phyloP scores from a whole-genome alignment of 192 early-diverging fungal species.

The Lunasporangiospora selenospora region DNA sequence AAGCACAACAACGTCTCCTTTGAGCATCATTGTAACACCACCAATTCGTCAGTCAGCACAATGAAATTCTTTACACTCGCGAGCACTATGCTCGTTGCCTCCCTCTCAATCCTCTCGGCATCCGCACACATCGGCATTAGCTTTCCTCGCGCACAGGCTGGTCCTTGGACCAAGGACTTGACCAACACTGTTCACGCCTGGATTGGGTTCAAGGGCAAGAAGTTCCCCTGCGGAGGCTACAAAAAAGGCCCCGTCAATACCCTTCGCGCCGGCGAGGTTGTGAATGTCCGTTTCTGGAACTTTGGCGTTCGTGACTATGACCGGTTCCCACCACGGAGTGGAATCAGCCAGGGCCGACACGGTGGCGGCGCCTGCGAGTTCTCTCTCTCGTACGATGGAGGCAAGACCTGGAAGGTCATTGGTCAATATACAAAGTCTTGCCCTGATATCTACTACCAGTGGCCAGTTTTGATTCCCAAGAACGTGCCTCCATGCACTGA shows the following conservation, averaged over 20 bases:
- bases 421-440: conserved; percentile 35
- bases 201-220: conserved; percentile 15
- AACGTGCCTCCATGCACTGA: conserved; percentile 32
- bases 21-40: too few species aligned
- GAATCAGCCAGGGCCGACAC: conserved; percentile 52
- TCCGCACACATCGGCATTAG: conserved; percentile 26
- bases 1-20: not conserved
- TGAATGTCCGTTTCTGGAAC: conserved; percentile 53
- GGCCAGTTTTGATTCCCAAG: conserved; percentile 33
- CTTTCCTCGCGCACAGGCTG: conserved; percentile 19
- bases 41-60: not conserved
- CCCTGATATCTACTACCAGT: conserved; percentile 33
- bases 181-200: conserved; percentile 9
- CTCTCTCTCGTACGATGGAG: conserved; percentile 64
- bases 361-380: conserved; percentile 72
- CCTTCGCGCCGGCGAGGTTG: conserved; percentile 53
- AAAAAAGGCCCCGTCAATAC: conserved; percentile 31
- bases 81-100: conserved; percentile 1
- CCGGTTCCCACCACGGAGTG: conserved; percentile 20
- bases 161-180: conserved; percentile 20
- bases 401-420: conserved; percentile 53
- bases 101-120: conserved; percentile 2
- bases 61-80: conserved; percentile 12
- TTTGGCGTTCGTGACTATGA: conserved; percentile 7
- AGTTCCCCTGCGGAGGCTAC: conserved; percentile 25